These are phyloP conservation scores for Cinnamomum micranthum DNA, from an alignment of 164 flowering plant species.

Conservation along the genomic window DNA sequence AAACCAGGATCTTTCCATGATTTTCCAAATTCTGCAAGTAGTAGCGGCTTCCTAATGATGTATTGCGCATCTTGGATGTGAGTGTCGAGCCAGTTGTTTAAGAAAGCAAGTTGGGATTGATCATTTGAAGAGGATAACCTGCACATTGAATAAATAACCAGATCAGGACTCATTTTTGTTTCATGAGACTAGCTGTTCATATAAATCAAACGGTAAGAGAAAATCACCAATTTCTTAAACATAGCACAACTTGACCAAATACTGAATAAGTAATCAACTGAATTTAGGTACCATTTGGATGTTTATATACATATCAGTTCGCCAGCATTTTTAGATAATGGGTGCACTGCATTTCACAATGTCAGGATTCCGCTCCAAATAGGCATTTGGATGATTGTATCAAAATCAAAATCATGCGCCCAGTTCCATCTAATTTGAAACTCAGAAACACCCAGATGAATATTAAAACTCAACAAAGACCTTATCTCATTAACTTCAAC, in stretches of 20 bases:
- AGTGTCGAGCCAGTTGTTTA: conserved; percentile 50
- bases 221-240: not conserved
- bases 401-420: not conserved
- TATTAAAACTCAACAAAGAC: not conserved
- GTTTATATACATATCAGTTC: not conserved
- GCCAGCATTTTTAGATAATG: not conserved
- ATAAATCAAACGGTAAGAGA: not conserved
- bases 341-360: not conserved
- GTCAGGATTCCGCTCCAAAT: not conserved
- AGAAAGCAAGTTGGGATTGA: conserved; percentile 51
- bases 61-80: conserved; percentile 65
- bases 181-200: not conserved
- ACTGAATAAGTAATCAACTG: not conserved
- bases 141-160: conserved; percentile 7
- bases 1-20: conserved; percentile 45
- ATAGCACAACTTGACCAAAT: not conserved
- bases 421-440: not conserved
- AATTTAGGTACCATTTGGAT: not conserved
- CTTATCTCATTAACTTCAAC: not conserved
- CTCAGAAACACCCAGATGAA: not conserved
- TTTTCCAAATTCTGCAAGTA: conserved; percentile 72
- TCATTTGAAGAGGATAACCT: conserved; percentile 49
- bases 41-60: conserved; percentile 54
- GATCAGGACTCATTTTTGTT: not conserved
- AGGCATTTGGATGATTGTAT: not conserved